Evolutionary conservation across 2,329 filamentous ascomycete genomes (phyloP), one percentile per base, ranked within the genome.

Genomic region (Alternaria angustiovoidea): DNA sequence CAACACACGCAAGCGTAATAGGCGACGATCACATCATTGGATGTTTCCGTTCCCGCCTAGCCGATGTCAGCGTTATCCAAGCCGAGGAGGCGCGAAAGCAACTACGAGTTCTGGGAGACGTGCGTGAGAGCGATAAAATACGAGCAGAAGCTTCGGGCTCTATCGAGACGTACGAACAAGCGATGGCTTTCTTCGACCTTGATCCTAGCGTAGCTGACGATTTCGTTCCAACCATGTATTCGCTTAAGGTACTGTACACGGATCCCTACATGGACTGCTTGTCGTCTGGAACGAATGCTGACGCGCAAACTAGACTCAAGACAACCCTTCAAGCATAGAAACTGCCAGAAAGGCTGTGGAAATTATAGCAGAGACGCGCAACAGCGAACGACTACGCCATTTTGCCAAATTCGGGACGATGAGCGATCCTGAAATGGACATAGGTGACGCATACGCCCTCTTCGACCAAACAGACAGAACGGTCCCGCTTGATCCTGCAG

Each of bases 21-120:
- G 82, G 81, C 5, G 89, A 90, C 60, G 85, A 88, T 32, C 81
- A 84, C 57, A 87, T 92, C 36, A 85, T 90, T 61, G 86, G 86
- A 14, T 80, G 82, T 16, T 91, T 89, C 70, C 85, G 84, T 62
- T 84, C 87, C 2, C 84, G 86, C 48, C 74, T 90, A 49, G 79
- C 81, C 51, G 86, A 88, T 65, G 74, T 79, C n/a, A 82, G 86
- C 14, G 81, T 82, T 4, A 69, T 78, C 5, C 82, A 85, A 57
- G 86, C 88, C 62, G 81, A 83, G 12, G 84, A 89, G 64, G 78
- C 86, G 32, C 84, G 86, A 55, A 80, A 83, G 54, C 82, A 84
- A 55, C 77, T 92, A 42, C 82, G 82, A 61, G 84, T 86, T 48
- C 88, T 92, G 66, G 89, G 87, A 2, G 79, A 84, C 32, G 81